Conservation (phyloP, 345 rosid genomes). For the Moricandia arvensis region DNA sequence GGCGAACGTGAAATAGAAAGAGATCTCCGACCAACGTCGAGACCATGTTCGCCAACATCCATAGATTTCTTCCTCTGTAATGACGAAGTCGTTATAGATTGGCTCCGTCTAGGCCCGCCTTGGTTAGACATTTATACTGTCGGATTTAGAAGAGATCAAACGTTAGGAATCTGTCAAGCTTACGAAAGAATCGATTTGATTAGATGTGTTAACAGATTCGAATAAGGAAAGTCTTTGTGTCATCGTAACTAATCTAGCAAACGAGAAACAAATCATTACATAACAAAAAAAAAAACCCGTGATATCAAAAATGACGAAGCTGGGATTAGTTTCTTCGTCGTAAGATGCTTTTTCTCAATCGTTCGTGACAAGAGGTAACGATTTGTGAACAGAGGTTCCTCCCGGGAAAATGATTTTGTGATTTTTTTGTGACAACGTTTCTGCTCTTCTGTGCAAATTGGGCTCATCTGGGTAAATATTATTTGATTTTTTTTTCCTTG, state of each 20-base stretch:
- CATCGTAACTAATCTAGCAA: constrained; percentile 1
- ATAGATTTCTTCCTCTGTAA: constrained; percentile 50
- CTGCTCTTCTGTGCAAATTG: neutral
- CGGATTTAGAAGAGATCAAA: neutral
- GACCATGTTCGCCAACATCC: constrained; percentile 49
- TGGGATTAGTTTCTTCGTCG: too few relatives aligned
- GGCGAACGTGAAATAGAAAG: constrained; percentile 59
- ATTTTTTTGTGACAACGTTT: constrained; percentile 8
- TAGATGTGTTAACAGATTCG: neutral
- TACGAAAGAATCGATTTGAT: neutral
- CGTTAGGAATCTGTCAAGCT: constrained; percentile 17
- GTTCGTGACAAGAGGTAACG: constrained; percentile 19
- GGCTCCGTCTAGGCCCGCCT: constrained; percentile 67
- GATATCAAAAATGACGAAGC: constrained; percentile 15
- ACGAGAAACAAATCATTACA: neutral
- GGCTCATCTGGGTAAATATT: constrained; percentile 1
- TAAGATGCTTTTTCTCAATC: constrained; percentile 3
- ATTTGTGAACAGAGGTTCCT: constrained; percentile 13
- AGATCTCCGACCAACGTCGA: constrained; percentile 60
- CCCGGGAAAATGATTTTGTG: constrained; percentile 31
- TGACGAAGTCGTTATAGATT: constrained; percentile 48
- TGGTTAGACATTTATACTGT: constrained; percentile 65
- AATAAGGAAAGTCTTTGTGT: neutral
- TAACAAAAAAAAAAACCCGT: neutral
- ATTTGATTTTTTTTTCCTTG: neutral